A percentile compares a stretch with the other conserved stretches of the same genome.
These are phyloP conservation scores for Thuja plicata DNA, from an alignment of 83 land plant genomes.

Conservation along the genomic window DNA sequence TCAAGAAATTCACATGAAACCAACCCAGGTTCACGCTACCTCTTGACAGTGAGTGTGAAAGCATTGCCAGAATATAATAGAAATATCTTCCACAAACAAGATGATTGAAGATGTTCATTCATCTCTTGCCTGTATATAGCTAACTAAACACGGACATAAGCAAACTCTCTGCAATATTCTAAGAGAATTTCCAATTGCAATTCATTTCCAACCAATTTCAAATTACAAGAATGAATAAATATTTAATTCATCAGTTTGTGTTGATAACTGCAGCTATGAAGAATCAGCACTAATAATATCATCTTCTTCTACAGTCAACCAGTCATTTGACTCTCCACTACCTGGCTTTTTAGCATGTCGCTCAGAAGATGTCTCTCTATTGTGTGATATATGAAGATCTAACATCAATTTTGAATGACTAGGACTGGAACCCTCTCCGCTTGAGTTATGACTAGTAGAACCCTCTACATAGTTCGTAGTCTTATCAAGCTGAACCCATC, in stretches of 20 bases:
- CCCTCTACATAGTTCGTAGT: neutral
- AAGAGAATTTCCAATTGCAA: neutral
- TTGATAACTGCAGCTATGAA: neutral
- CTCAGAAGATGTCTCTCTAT: slow-evolving; percentile 7
- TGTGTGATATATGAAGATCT: neutral
- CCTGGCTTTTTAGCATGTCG: neutral
- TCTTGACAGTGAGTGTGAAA: neutral
- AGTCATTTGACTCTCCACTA: slow-evolving; percentile 12
- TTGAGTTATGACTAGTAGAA: neutral
- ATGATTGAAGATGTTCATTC: neutral
- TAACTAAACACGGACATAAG: slow-evolving; percentile 2
- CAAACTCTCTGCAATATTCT: neutral
- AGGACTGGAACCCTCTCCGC: neutral
- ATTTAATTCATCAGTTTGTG: slow-evolving; percentile 3
- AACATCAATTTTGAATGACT: neutral
- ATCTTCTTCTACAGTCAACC: slow-evolving; percentile 13
- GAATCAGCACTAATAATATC: slow-evolving; percentile 13
- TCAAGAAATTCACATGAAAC: neutral
- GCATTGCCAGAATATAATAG: neutral
- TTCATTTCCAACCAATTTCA: neutral
- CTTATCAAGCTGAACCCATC: slow-evolving; percentile 12
- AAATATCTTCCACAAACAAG: slow-evolving; percentile 1
- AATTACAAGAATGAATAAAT: neutral
- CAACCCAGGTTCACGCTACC: neutral
- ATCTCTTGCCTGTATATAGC: slow-evolving; percentile 4